Evolutionary conservation across 2,329 filamentous ascomycete species (phyloP).

Genomic region (Trematosphaeria pertusa): DNA sequence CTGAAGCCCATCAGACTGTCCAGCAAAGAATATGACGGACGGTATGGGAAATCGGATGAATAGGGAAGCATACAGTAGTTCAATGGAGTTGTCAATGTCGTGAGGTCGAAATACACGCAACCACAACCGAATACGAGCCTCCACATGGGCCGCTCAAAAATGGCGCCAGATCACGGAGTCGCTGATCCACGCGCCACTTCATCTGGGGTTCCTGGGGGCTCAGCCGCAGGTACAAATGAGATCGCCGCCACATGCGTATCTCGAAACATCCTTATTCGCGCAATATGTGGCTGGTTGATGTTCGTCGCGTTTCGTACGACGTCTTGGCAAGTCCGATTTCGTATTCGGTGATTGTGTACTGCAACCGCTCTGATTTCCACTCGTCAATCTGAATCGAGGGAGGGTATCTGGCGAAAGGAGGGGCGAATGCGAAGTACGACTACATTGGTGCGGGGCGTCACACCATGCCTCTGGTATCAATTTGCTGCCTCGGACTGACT

Average conservation of each 20-base stretch:
- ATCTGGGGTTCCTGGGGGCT: slow-evolving; percentile 6
- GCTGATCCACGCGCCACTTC: not conserved
- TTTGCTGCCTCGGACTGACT: not conserved
- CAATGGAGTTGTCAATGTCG: too few species aligned
- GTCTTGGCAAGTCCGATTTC: slow-evolving; percentile 12
- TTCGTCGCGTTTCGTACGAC: slow-evolving; percentile 7
- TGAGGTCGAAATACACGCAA: too few species aligned
- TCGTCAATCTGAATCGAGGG: not conserved
- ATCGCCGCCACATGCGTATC: slow-evolving; percentile 4
- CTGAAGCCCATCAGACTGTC: too few species aligned
- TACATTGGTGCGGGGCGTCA: not conserved
- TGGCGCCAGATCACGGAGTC: slow-evolving; percentile 4
- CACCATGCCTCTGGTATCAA: not conserved
- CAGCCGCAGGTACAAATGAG: slow-evolving; percentile 15
- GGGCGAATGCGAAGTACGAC: slow-evolving; percentile 24
- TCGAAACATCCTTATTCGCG: slow-evolving; percentile 6
- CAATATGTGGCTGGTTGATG: slow-evolving; percentile 2
- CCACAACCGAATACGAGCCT: not conserved
- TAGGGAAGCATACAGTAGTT: too few species aligned
- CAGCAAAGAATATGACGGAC: too few species aligned
- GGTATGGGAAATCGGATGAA: too few species aligned
- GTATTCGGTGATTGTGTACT: slow-evolving; percentile 25
- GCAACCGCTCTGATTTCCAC: slow-evolving; percentile 1
- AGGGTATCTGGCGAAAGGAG: slow-evolving; percentile 7
- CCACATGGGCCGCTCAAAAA: not conserved